Conservation (phyloP, 768 basidiomycete species). For the Sporobolomyces phaffii region DNA sequence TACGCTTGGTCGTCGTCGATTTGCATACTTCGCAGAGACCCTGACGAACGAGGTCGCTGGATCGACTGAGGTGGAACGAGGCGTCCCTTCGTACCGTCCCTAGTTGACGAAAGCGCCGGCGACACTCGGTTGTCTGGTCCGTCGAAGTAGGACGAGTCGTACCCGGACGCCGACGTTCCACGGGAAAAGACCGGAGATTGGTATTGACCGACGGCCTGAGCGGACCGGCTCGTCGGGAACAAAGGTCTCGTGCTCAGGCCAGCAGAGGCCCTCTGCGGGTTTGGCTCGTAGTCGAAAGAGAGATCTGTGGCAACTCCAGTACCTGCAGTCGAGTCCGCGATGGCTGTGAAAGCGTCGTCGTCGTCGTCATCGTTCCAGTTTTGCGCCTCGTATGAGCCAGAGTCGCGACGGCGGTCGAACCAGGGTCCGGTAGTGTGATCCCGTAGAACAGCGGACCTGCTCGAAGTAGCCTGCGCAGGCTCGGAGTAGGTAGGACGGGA, state of each 20-base stretch:
- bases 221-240: neutral
- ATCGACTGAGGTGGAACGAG: conserved; percentile 2
- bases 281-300: neutral
- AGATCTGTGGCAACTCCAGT: conserved; percentile 29
- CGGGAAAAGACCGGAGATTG: neutral
- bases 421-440: too few species aligned
- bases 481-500: neutral
- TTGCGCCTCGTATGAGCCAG: neutral
- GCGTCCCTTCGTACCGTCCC: neutral
- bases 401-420: too few species aligned
- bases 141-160: conserved; percentile 2
- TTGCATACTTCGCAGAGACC: neutral
- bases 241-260: neutral
- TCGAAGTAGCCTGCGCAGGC: too few species aligned
- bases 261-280: neutral
- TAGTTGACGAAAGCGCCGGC: neutral
- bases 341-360: conserved; percentile 24
- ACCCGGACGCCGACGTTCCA: conserved; percentile 5
- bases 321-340: conserved; percentile 2
- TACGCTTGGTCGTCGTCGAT: conserved; percentile 11
- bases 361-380: conserved; percentile 2
- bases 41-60: conserved; percentile 2
- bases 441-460: too few species aligned
- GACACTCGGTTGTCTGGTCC: neutral
- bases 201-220: neutral